Percentiles rank a stretch among this genome's conserved stretches.
Evolutionary conservation across 108 stramenopile genomes (phyloP).

Genomic region (Aurantiochytrium sp.): DNA sequence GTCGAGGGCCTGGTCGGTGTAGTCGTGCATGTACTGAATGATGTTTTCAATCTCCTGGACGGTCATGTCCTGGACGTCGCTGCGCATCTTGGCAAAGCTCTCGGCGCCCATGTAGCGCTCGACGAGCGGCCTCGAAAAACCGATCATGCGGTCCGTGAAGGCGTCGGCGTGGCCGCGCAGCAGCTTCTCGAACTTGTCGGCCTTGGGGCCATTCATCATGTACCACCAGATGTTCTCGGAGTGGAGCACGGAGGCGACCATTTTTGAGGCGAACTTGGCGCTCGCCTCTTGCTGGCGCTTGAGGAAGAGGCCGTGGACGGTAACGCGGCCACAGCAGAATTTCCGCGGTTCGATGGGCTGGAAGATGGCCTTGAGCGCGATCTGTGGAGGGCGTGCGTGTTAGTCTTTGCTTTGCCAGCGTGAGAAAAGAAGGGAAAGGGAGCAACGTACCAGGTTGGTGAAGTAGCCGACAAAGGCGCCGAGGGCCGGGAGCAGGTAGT

Average conservation of each 20-base stretch:
- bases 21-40: constrained; percentile 45
- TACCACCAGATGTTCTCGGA: constrained; percentile 28
- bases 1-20: constrained; percentile 61
- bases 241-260: constrained; percentile 22
- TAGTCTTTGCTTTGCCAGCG: neutral
- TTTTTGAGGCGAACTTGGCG: constrained; percentile 64
- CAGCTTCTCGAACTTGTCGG: neutral
- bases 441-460: neutral
- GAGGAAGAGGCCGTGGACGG: constrained; percentile 83
- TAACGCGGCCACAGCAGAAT: constrained; percentile 49
- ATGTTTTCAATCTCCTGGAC: constrained; percentile 6
- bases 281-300: constrained; percentile 83
- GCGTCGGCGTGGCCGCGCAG: constrained; percentile 17
- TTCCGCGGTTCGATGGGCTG: constrained; percentile 35
- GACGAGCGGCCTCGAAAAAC: neutral
- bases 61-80: constrained; percentile 25
- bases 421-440: neutral
- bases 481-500: constrained; percentile 65
- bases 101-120: neutral
- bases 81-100: neutral
- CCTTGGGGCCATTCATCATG: constrained; percentile 37
- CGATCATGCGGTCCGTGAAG: constrained; percentile 25
- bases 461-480: constrained; percentile 58
- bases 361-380: constrained; percentile 47
- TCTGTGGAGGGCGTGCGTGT: neutral